These are phyloP conservation scores for Macrolepiota dolichaula DNA, from an alignment of 768 basidiomycete genomes.

Conservation along the genomic window DNA sequence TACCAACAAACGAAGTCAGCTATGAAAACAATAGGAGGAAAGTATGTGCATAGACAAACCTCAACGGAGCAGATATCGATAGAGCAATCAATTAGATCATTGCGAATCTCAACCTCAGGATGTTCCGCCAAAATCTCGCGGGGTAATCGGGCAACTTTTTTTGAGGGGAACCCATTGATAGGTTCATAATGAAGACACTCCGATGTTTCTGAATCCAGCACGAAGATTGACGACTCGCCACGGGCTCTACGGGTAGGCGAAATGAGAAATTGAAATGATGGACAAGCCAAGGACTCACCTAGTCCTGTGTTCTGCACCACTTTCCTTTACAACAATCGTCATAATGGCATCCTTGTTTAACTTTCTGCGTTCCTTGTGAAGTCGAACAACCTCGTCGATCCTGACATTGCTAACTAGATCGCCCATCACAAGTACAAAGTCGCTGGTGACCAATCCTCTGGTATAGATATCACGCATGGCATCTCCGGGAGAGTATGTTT, in stretches of 20 bases:
- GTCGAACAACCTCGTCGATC: slow-evolving; percentile 84
- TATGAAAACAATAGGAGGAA: neutral
- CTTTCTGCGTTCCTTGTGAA: slow-evolving; percentile 84
- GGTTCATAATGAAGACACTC: slow-evolving; percentile 87
- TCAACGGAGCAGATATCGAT: slow-evolving; percentile 95
- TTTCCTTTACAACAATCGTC: slow-evolving; percentile 91
- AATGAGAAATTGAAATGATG: slow-evolving; percentile 1
- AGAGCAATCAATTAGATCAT: slow-evolving; percentile 84
- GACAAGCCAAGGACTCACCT: slow-evolving; percentile 41
- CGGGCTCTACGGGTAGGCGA: slow-evolving; percentile 43
- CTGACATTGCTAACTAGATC: slow-evolving; percentile 92
- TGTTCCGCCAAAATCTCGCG: slow-evolving; percentile 70
- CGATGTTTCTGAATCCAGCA: slow-evolving; percentile 69
- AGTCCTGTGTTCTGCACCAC: slow-evolving; percentile 67
- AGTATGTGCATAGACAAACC: slow-evolving; percentile 37
- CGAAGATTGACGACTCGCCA: slow-evolving; percentile 76
- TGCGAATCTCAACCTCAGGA: slow-evolving; percentile 80
- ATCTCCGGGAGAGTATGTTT: slow-evolving; percentile 86
- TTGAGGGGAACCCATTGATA: slow-evolving; percentile 65
- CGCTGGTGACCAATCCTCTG: slow-evolving; percentile 83
- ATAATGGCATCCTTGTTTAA: slow-evolving; percentile 92
- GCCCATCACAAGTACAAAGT: slow-evolving; percentile 89
- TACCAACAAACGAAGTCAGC: slow-evolving; percentile 5
- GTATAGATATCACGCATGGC: slow-evolving; percentile 94
- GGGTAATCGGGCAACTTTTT: slow-evolving; percentile 62